These are phyloP conservation scores for Dimargaris xerosporica DNA, from an alignment of 192 early-diverging fungal genomes.

Conservation along the genomic window DNA sequence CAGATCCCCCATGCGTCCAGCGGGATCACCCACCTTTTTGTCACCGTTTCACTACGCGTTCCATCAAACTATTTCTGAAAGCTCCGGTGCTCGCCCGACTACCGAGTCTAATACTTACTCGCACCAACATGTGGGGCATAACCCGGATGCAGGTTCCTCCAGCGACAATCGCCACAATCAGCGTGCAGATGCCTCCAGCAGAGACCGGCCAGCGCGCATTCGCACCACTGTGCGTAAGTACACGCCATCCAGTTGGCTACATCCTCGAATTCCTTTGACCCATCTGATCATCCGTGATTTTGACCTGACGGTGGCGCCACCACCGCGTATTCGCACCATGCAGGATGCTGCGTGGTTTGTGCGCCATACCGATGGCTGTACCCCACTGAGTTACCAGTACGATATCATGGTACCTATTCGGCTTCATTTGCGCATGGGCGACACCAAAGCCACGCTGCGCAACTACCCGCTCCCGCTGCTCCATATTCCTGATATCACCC, in stretches of 20 bases:
- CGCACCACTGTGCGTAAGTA: slow-evolving; percentile 16
- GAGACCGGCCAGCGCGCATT: not conserved
- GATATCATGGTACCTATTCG: slow-evolving; percentile 26
- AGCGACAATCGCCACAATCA: not conserved
- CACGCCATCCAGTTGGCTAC: slow-evolving; percentile 24
- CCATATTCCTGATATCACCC: slow-evolving; percentile 23
- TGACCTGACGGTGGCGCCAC: slow-evolving; percentile 25
- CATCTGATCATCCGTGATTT: slow-evolving; percentile 24
- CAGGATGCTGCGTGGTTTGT: slow-evolving; percentile 25
- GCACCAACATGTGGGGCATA: not conserved
- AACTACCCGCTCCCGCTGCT: slow-evolving; percentile 34
- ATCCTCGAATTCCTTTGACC: slow-evolving; percentile 24
- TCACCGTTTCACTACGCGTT: not conserved
- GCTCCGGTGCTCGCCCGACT: not conserved
- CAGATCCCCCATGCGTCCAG: too few relatives aligned
- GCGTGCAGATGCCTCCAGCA: not conserved
- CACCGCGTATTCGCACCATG: slow-evolving; percentile 25
- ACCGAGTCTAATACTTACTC: not conserved
- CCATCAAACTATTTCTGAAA: not conserved
- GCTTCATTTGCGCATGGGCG: slow-evolving; percentile 27
- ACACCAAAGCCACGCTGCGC: slow-evolving; percentile 27
- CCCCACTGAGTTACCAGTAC: slow-evolving; percentile 26
- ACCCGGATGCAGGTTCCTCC: not conserved
- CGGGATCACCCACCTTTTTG: too few relatives aligned
- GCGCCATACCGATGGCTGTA: slow-evolving; percentile 28